Evolutionary conservation across 768 basidiomycete genomes (phyloP).

Genomic region (Rhodotorula paludigena): DNA sequence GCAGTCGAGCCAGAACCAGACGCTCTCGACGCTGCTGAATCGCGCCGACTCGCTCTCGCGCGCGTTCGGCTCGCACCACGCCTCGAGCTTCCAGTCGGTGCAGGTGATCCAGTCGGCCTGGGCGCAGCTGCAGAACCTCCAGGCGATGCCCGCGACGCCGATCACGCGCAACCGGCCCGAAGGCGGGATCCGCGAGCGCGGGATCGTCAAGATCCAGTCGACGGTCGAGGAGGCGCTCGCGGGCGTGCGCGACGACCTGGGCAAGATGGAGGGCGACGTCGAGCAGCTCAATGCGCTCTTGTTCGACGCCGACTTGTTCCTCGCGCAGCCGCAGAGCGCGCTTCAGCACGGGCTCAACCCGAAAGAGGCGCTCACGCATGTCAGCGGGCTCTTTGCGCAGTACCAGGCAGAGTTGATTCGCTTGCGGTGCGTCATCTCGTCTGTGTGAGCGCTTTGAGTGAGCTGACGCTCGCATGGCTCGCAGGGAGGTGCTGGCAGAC

Average conservation of each 20-base stretch:
- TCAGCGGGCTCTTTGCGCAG: slow-evolving; percentile 24
- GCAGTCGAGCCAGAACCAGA: neutral
- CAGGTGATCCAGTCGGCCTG: slow-evolving; percentile 10
- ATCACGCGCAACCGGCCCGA: slow-evolving; percentile 23
- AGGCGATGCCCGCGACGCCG: slow-evolving; percentile 22
- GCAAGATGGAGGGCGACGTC: slow-evolving; percentile 36
- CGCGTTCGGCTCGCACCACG: slow-evolving; percentile 32
- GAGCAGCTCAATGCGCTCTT: slow-evolving; percentile 32
- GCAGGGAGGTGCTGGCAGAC: slow-evolving; percentile 38
- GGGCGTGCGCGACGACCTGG: slow-evolving; percentile 30
- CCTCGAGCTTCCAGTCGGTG: slow-evolving; percentile 25
- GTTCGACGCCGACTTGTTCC: slow-evolving; percentile 36
- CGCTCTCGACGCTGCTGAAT: slow-evolving; percentile 27
- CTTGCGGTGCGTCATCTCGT: slow-evolving; percentile 12
- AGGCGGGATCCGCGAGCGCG: slow-evolving; percentile 36
- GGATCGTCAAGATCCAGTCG: slow-evolving; percentile 33
- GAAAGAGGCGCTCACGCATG: slow-evolving; percentile 32
- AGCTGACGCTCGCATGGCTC: neutral
- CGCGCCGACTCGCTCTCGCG: slow-evolving; percentile 28
- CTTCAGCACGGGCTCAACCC: slow-evolving; percentile 36
- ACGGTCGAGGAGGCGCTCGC: slow-evolving; percentile 32
- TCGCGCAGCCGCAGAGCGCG: slow-evolving; percentile 19
- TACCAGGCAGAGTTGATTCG: slow-evolving; percentile 38
- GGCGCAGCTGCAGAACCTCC: slow-evolving; percentile 33
- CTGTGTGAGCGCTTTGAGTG: neutral